phyloP scores from a whole-genome alignment of 768 basidiomycete species.

The Hygrocybe punicea region DNA sequence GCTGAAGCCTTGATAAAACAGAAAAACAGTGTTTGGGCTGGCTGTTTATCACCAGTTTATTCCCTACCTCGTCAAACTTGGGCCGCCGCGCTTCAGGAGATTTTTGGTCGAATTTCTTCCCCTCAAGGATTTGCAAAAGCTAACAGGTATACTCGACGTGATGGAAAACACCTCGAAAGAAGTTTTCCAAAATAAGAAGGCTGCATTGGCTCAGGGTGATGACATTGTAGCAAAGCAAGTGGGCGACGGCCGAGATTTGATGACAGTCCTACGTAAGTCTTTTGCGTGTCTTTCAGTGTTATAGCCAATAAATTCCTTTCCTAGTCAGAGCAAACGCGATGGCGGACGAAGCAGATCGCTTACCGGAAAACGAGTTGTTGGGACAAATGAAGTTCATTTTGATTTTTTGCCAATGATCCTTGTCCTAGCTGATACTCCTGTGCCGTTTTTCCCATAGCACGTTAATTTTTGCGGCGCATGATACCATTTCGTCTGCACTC shows the following conservation, averaged over 20 bases:
- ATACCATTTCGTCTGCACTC: constrained; percentile 34
- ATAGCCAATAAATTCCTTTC: background rate
- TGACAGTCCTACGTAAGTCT: constrained; percentile 27
- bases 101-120: constrained; percentile 31
- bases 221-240: constrained; percentile 29
- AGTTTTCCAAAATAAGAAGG: constrained; percentile 37
- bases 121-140: constrained; percentile 23
- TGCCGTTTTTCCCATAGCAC: constrained; percentile 26
- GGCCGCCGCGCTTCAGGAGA: constrained; percentile 33
- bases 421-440: background rate
- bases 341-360: constrained; percentile 26
- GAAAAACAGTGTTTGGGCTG: background rate
- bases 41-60: constrained; percentile 13
- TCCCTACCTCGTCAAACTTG: constrained; percentile 30
- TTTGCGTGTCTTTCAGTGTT: background rate
- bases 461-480: constrained; percentile 33
- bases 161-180: constrained; percentile 31
- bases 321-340: constrained; percentile 32
- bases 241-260: constrained; percentile 31
- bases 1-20: constrained; percentile 13
- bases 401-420: background rate
- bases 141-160: constrained; percentile 33
- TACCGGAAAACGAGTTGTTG: constrained; percentile 31
- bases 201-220: constrained; percentile 26
- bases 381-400: constrained; percentile 15